Evolutionary conservation across 2,329 filamentous ascomycete genomes (phyloP).

Genomic region (Torrubiella hemipterigena): DNA sequence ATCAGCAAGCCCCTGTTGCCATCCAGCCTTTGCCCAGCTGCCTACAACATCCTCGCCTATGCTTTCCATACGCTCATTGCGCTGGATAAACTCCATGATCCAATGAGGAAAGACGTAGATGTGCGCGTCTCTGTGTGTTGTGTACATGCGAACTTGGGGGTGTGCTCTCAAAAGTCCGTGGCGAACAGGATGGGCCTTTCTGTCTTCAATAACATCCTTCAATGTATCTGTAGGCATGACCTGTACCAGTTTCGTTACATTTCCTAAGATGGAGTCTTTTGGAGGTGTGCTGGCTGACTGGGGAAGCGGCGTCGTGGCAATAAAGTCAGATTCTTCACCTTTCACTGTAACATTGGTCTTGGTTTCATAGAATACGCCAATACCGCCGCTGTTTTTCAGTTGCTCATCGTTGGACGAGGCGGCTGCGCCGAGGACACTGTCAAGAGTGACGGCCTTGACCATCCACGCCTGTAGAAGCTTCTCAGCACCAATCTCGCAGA

Average conservation of each 20-base stretch:
- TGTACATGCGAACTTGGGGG: slow-evolving; percentile 67
- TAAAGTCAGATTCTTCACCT: slow-evolving; percentile 85
- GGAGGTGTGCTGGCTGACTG: slow-evolving; percentile 29
- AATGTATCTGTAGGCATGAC: slow-evolving; percentile 81
- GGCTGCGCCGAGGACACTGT: slow-evolving; percentile 41
- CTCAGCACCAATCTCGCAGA: slow-evolving; percentile 80
- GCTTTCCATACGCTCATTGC: slow-evolving; percentile 73
- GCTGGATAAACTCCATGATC: slow-evolving; percentile 72
- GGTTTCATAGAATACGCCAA: slow-evolving; percentile 87
- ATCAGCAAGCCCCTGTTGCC: slow-evolving; percentile 69
- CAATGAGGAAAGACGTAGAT: slow-evolving; percentile 91
- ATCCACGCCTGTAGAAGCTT: slow-evolving; percentile 85
- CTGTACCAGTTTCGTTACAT: slow-evolving; percentile 69
- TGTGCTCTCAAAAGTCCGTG: slow-evolving; percentile 66
- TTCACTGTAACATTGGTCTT: slow-evolving; percentile 66
- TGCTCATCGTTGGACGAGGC: slow-evolving; percentile 24
- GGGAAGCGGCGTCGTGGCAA: slow-evolving; percentile 62
- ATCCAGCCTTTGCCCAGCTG: slow-evolving; percentile 91
- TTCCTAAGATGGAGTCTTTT: slow-evolving; percentile 51
- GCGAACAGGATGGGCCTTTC: slow-evolving; percentile 61
- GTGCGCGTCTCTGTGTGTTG: slow-evolving; percentile 78
- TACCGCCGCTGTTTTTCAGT: slow-evolving; percentile 53
- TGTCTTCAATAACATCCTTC: slow-evolving; percentile 69
- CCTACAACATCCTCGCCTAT: slow-evolving; percentile 86
- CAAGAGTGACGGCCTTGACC: slow-evolving; percentile 64